These are phyloP conservation scores for Lentinula detonsa DNA, from an alignment of 768 basidiomycete genomes.

Conservation along the genomic window DNA sequence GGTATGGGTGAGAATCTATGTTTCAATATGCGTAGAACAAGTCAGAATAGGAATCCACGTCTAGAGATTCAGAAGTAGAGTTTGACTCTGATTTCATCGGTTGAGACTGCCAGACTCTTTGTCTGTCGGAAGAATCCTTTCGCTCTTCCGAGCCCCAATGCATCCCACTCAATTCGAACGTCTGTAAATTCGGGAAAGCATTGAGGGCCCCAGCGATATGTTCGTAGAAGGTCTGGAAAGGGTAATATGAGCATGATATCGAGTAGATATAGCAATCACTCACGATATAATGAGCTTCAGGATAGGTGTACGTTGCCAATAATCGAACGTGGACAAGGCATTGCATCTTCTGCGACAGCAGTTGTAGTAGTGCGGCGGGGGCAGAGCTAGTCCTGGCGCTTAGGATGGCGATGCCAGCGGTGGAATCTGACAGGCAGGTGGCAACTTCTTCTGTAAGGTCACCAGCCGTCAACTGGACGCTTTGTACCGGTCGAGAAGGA, in stretches of 20 bases:
- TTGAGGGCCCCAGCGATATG: slow-evolving; percentile 52
- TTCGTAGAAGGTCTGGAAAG: slow-evolving; percentile 52
- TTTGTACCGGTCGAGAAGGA: slow-evolving; percentile 60
- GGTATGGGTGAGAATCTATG: not conserved
- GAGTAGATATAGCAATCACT: slow-evolving; percentile 19
- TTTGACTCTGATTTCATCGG: slow-evolving; percentile 26
- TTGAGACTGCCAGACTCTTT: slow-evolving; percentile 49
- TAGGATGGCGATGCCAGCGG: slow-evolving; percentile 47
- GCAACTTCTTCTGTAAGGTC: slow-evolving; percentile 55
- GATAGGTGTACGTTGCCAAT: slow-evolving; percentile 50
- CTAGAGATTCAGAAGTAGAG: not conserved
- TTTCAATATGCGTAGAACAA: slow-evolving; percentile 6
- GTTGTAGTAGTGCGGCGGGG: slow-evolving; percentile 51
- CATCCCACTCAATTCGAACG: slow-evolving; percentile 72
- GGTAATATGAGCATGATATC: slow-evolving; percentile 13
- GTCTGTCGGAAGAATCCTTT: slow-evolving; percentile 31
- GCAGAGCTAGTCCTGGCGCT: slow-evolving; percentile 53
- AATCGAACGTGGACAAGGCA: slow-evolving; percentile 62
- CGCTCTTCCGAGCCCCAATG: slow-evolving; percentile 61
- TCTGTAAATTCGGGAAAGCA: slow-evolving; percentile 53
- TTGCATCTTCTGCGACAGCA: slow-evolving; percentile 51
- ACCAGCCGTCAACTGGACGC: slow-evolving; percentile 56
- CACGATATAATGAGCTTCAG: slow-evolving; percentile 46
- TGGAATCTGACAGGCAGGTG: slow-evolving; percentile 40
- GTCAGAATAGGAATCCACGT: slow-evolving; percentile 8